Evolutionary conservation across 1,139 yeast species (phyloP).

Genomic region (Cylindricascospora bacillispora): DNA sequence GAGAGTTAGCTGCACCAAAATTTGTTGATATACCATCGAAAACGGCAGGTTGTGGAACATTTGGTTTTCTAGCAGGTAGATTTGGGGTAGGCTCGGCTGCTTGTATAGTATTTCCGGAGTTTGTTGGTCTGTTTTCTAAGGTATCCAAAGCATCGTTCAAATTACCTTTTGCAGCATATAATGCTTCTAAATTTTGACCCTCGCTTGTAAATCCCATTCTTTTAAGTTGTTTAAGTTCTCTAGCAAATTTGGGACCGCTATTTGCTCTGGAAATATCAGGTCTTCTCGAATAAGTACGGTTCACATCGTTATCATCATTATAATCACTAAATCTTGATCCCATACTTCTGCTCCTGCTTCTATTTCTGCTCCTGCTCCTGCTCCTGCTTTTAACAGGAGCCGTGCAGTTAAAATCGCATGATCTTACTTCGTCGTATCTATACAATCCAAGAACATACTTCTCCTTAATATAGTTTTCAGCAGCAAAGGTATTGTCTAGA

Average conservation of each 20-base stretch:
- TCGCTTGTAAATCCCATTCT: conserved; percentile 20
- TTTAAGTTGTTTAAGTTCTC: conserved; percentile 16
- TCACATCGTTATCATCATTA: not conserved
- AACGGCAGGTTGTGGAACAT: conserved; percentile 20
- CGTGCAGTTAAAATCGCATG: conserved; percentile 19
- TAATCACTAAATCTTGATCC: conserved; percentile 1
- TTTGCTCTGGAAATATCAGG: not conserved
- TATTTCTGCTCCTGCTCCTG: conserved; percentile 6
- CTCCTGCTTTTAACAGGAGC: conserved; percentile 2
- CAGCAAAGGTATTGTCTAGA: conserved; percentile 27
- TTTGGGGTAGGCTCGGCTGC: conserved; percentile 11
- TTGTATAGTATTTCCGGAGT: conserved; percentile 3
- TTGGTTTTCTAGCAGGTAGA: conserved; percentile 14
- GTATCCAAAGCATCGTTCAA: conserved; percentile 22
- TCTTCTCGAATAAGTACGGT: not conserved
- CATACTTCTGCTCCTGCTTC: not conserved
- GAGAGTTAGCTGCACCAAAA: conserved; percentile 1
- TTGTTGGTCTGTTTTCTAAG: conserved; percentile 7
- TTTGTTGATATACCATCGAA: conserved; percentile 24
- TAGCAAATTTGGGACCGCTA: conserved; percentile 15
- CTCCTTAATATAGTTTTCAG: conserved; percentile 43
- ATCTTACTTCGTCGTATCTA: conserved; percentile 29
- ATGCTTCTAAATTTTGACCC: conserved; percentile 25
- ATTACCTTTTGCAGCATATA: conserved; percentile 24
- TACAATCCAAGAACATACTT: conserved; percentile 45